Evolutionary conservation across 2,329 filamentous ascomycete species (phyloP).

Genomic region (Coniochaeta ligniaria): DNA sequence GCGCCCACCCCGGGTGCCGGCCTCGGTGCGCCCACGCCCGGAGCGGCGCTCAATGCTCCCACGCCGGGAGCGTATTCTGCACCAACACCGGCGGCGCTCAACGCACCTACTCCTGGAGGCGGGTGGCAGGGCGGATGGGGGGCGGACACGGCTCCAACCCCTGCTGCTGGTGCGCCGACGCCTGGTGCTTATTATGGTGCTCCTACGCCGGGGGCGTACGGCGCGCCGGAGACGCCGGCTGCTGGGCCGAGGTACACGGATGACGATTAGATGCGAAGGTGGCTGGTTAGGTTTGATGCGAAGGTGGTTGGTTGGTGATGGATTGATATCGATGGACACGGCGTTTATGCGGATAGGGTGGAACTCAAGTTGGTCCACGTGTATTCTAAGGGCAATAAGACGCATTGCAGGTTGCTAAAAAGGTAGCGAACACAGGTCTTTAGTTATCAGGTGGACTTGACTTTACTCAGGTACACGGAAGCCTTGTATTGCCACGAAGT

Average conservation of each 20-base stretch:
- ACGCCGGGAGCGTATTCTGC: conserved; percentile 65
- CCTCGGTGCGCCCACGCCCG: conserved; percentile 54
- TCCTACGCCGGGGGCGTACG: conserved; percentile 58
- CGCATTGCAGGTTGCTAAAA: not conserved
- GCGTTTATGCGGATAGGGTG: not conserved
- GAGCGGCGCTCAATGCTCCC: conserved; percentile 57
- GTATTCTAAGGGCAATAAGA: not conserved
- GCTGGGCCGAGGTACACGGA: conserved; percentile 49
- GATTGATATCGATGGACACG: not conserved
- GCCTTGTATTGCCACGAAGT: no score
- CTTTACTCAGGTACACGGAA: not conserved
- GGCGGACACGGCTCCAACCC: conserved; percentile 59
- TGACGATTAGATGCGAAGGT: conserved; percentile 30
- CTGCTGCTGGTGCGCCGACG: conserved; percentile 59
- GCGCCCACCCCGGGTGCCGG: conserved; percentile 59
- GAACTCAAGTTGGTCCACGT: not conserved
- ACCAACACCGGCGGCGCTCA: conserved; percentile 52
- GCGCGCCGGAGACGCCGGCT: conserved; percentile 53
- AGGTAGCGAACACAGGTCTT: not conserved
- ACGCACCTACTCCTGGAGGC: conserved; percentile 63
- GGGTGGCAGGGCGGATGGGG: conserved; percentile 54
- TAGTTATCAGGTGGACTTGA: not conserved
- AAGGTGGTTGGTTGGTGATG: not conserved
- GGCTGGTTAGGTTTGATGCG: not conserved
- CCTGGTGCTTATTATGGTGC: conserved; percentile 57